Conservation (phyloP, 768 basidiomycete species). For the Solioccasus polychromus region DNA sequence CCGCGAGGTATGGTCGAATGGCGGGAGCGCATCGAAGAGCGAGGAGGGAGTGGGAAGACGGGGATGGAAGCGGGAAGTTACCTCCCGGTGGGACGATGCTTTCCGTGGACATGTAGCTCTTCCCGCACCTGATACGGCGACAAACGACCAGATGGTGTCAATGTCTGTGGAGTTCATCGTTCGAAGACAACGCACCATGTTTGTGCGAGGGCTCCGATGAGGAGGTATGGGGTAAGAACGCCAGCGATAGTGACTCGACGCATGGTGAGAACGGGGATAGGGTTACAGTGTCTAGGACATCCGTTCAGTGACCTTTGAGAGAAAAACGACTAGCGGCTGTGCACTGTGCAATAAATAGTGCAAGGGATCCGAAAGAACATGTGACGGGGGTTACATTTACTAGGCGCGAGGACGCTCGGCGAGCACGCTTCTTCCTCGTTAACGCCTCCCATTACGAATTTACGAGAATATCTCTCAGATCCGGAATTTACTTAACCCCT, state of each 20-base stretch:
- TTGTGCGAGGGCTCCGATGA: slow-evolving; percentile 20
- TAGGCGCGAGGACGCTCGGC: too few species aligned
- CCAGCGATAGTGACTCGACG: slow-evolving; percentile 5
- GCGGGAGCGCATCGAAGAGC: slow-evolving; percentile 58
- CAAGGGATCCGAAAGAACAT: background rate
- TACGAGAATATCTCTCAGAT: too few species aligned
- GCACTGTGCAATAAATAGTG: slow-evolving; percentile 5
- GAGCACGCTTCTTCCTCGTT: too few species aligned
- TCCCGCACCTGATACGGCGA: slow-evolving; percentile 45
- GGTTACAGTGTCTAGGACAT: too few species aligned
- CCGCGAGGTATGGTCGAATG: slow-evolving; percentile 57
- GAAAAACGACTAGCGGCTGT: background rate
- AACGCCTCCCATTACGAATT: too few species aligned
- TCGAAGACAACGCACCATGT: slow-evolving; percentile 25
- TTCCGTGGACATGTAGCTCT: slow-evolving; percentile 48
- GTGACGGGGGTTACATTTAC: too few species aligned
- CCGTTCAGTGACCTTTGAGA: too few species aligned
- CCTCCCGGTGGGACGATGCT: slow-evolving; percentile 48
- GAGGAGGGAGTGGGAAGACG: slow-evolving; percentile 43
- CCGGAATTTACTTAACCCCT: too few species aligned
- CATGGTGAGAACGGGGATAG: slow-evolving; percentile 11
- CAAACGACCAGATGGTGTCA: background rate
- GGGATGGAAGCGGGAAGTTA: slow-evolving; percentile 40
- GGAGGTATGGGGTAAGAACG: slow-evolving; percentile 10
- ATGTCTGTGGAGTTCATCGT: background rate